Conservation (phyloP, 257 asterid genomes). For the Petunia axillaris region DNA sequence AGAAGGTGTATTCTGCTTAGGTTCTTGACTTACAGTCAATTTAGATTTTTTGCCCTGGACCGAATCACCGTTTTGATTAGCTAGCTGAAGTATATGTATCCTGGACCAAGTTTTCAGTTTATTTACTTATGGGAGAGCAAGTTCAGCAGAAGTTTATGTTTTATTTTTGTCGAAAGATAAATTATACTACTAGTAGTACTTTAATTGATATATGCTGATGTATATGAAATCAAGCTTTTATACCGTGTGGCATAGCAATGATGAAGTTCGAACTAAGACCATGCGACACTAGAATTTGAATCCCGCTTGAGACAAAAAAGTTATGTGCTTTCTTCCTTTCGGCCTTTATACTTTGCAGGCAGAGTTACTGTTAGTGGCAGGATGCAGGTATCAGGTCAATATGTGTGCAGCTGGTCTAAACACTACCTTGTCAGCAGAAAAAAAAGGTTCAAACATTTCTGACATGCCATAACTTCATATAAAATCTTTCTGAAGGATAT, state of each 20-base stretch:
- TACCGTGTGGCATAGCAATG: background rate
- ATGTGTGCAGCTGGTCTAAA: background rate
- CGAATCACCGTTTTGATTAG: background rate
- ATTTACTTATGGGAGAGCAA: background rate
- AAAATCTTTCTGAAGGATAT: background rate
- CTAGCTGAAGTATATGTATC: conserved; percentile 6
- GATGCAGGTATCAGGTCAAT: background rate
- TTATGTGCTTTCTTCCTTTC: background rate
- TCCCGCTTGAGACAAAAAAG: background rate
- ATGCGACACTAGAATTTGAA: background rate
- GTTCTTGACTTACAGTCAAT: conserved; percentile 1
- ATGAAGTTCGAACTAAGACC: no score
- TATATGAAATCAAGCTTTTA: background rate
- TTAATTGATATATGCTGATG: background rate
- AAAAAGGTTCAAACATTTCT: background rate
- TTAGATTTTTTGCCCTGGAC: background rate
- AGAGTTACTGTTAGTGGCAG: background rate
- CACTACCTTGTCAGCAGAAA: background rate
- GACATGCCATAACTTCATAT: background rate
- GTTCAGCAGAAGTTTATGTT: background rate
- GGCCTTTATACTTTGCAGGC: no score
- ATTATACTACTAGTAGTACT: background rate
- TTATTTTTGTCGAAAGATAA: background rate
- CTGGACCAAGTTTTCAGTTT: background rate
- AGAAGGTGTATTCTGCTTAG: conserved; percentile 16